These are phyloP conservation scores for Myochromella boudieri DNA, from an alignment of 768 basidiomycete genomes.

Conservation along the genomic window DNA sequence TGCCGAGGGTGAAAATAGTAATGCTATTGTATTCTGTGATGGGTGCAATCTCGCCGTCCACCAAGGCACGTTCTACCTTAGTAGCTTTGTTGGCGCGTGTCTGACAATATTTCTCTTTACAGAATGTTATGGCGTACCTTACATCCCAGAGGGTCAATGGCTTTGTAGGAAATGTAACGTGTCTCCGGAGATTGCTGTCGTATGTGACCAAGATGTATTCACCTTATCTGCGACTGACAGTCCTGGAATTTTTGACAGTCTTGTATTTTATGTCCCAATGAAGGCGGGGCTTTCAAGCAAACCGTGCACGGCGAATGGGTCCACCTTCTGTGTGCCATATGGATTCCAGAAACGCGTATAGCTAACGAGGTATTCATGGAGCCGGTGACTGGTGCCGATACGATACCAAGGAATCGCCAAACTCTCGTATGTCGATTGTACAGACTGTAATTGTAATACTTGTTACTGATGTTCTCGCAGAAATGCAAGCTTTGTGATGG, in stretches of 20 bases:
- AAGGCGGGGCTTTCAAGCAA: conserved; percentile 98
- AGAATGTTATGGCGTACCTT: conserved; percentile 99
- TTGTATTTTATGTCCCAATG: conserved; percentile 94
- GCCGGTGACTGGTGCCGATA: conserved; percentile 87
- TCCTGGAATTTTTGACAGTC: conserved; percentile 45
- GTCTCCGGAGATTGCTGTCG: conserved; percentile 94
- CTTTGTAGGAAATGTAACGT: conserved; percentile 98
- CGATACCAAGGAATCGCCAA: conserved; percentile 89
- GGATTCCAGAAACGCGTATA: conserved; percentile 93
- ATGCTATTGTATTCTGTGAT: conserved; percentile 99
- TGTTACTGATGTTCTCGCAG: conserved; percentile 24
- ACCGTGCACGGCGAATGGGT: conserved; percentile 92
- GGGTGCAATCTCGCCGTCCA: conserved; percentile 99
- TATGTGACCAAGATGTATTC: conserved; percentile 36
- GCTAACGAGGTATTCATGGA: conserved; percentile 98
- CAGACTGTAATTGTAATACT: background rate
- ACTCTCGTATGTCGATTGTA: conserved; percentile 66
- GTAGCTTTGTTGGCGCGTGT: background rate
- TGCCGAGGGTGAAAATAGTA: conserved; percentile 97
- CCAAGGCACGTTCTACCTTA: conserved; percentile 65
- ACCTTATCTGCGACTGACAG: background rate
- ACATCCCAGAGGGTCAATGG: conserved; percentile 99
- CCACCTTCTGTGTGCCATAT: conserved; percentile 94
- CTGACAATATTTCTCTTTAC: background rate
- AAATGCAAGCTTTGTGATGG: conserved; percentile 48